Evolutionary conservation across 768 basidiomycete species (phyloP).

Genomic region (Tulasnella sp.): DNA sequence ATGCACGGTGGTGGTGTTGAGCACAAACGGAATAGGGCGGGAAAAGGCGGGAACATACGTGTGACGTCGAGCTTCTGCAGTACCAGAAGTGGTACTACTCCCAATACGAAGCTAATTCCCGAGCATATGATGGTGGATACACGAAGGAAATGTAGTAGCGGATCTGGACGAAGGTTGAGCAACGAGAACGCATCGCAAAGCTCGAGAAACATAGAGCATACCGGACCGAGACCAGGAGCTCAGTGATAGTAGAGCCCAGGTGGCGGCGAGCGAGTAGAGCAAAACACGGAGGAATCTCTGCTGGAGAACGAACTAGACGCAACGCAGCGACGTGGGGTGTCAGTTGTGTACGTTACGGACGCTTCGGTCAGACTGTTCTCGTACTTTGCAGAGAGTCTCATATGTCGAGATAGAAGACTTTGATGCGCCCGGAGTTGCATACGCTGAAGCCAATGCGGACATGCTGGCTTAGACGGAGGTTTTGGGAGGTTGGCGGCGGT

Average conservation of each 20-base stretch:
- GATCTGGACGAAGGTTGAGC: slow-evolving; percentile 2
- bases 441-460: slow-evolving; percentile 4
- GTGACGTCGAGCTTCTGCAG: slow-evolving; percentile 5
- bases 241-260: background rate
- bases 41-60: slow-evolving; percentile 9
- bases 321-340: background rate
- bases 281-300: slow-evolving; percentile 22
- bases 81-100: slow-evolving; percentile 29
- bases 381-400: slow-evolving; percentile 9
- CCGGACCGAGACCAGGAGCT: background rate
- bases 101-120: background rate
- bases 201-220: background rate
- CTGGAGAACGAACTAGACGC: slow-evolving; percentile 19
- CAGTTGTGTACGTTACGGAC: background rate
- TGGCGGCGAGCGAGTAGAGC: slow-evolving; percentile 9
- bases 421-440: background rate
- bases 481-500: background rate
- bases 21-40: background rate
- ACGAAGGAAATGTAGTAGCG: slow-evolving; percentile 2
- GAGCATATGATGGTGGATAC: background rate
- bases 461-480: background rate
- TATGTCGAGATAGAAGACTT: background rate
- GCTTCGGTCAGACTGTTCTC: background rate
- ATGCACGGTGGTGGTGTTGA: background rate
- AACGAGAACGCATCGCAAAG: too few species aligned